These are phyloP conservation scores for Citropsis articulata DNA, from an alignment of 345 rosid species.

Conservation along the genomic window DNA sequence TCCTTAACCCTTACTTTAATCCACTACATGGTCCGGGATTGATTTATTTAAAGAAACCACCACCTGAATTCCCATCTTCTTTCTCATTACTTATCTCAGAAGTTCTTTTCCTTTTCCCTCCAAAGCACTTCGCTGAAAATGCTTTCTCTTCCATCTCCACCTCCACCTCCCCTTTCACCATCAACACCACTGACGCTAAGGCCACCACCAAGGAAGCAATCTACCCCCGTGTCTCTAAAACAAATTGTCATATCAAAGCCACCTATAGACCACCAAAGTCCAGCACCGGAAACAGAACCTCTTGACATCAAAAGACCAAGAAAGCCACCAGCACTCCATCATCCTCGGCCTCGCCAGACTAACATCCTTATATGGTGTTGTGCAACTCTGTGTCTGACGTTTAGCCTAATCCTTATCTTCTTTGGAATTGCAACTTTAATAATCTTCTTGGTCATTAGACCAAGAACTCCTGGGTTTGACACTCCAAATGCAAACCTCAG, in stretches of 20 bases:
- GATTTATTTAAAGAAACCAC: conserved; percentile 29
- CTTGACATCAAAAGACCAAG: conserved; percentile 14
- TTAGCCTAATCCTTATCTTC: conserved; percentile 71
- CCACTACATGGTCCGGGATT: conserved; percentile 8
- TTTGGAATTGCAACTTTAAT: conserved; percentile 77
- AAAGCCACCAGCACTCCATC: conserved; percentile 35
- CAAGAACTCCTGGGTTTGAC: conserved; percentile 71
- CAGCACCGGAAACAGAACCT: conserved; percentile 12
- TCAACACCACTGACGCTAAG: conserved; percentile 18
- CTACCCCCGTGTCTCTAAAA: conserved; percentile 33
- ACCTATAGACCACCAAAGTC: conserved; percentile 20
- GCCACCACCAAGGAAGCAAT: conserved; percentile 36
- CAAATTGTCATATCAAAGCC: conserved; percentile 45
- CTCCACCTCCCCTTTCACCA: conserved; percentile 23
- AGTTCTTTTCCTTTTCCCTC: conserved; percentile 14
- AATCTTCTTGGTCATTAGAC: conserved; percentile 57
- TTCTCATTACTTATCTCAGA: conserved; percentile 16
- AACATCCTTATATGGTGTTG: conserved; percentile 72
- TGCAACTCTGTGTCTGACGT: conserved; percentile 67
- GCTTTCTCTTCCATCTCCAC: conserved; percentile 33
- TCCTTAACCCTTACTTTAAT: conserved; percentile 27
- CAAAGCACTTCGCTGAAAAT: conserved; percentile 22
- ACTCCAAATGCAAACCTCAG: conserved; percentile 67
- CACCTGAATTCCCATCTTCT: conserved; percentile 22
- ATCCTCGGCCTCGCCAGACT: conserved; percentile 43